Evolutionary conservation across 2,329 filamentous ascomycete species (phyloP).

Genomic region (Hawksworthiomyces lignivorus): DNA sequence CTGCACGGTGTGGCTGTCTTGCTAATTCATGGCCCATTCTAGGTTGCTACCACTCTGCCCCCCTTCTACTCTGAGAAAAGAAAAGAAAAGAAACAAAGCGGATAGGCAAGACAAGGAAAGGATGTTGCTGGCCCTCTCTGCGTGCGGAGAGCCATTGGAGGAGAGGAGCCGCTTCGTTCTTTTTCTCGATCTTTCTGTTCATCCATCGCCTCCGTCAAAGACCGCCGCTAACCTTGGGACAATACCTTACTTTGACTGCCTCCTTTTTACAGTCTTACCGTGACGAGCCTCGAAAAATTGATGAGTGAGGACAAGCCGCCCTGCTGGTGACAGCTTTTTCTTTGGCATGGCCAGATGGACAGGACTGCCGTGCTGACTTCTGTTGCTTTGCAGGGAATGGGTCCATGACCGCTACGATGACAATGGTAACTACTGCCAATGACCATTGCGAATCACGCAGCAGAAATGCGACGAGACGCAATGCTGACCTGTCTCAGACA

Average conservation of each 20-base stretch:
- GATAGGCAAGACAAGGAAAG: slow-evolving; percentile 15
- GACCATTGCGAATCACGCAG: neutral
- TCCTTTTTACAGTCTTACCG: slow-evolving; percentile 43
- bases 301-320: slow-evolving; percentile 52
- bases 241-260: slow-evolving; percentile 29
- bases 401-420: slow-evolving; percentile 87
- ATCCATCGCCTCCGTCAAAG: neutral
- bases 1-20: too few species aligned
- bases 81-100: neutral
- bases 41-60: slow-evolving; percentile 14
- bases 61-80: too few species aligned
- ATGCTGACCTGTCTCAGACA: neutral
- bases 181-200: too few species aligned
- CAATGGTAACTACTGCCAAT: slow-evolving; percentile 50
- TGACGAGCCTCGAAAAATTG: slow-evolving; percentile 58
- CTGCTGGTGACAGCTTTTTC: neutral
- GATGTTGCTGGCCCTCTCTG: too few species aligned
- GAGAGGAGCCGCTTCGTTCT: too few species aligned
- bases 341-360: slow-evolving; percentile 1
- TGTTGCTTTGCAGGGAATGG: slow-evolving; percentile 60
- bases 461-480: neutral
- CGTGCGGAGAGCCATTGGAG: slow-evolving; percentile 27
- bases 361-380: neutral
- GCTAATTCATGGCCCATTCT: too few species aligned
- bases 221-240: slow-evolving; percentile 30